Evolutionary conservation across 2,329 filamentous ascomycete species (phyloP).

Genomic region (Fusarium heterosporum): DNA sequence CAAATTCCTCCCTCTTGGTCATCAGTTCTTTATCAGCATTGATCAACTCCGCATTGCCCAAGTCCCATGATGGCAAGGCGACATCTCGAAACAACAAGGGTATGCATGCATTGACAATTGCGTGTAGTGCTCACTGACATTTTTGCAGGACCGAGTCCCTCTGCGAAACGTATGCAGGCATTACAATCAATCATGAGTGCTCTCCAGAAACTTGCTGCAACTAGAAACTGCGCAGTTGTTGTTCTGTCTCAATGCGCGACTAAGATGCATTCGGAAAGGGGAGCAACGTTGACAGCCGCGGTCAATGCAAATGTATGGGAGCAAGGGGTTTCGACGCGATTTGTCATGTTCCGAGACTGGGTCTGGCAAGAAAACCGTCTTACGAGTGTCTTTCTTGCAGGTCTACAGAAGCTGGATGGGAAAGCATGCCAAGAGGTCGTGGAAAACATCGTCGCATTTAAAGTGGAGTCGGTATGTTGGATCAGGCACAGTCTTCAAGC

Average conservation of each 20-base stretch:
- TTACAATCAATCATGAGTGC: conserved; percentile 75
- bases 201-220: conserved; percentile 79
- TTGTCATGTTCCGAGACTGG: conserved; percentile 86
- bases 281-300: conserved; percentile 78
- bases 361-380: conserved; percentile 61
- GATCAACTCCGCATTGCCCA: conserved; percentile 81
- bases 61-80: conserved; percentile 58
- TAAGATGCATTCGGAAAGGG: conserved; percentile 75
- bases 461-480: conserved; percentile 58
- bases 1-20: conserved; percentile 74
- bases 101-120: conserved; percentile 37
- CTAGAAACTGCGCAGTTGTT: conserved; percentile 78
- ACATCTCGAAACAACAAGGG: conserved; percentile 56
- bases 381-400: conserved; percentile 68
- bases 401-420: conserved; percentile 74
- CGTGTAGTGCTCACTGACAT: conserved; percentile 19
- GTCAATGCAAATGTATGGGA: conserved; percentile 86
- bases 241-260: conserved; percentile 84
- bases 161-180: conserved; percentile 61
- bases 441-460: conserved; percentile 62
- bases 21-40: conserved; percentile 83
- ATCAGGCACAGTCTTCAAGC: conserved; percentile 29
- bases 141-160: conserved; percentile 51
- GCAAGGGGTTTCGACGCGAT: conserved; percentile 75
- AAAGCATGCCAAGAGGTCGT: conserved; percentile 56